phyloP scores from a whole-genome alignment of 192 early-diverging fungal genomes.

The Globomyces pollinis-pini region DNA sequence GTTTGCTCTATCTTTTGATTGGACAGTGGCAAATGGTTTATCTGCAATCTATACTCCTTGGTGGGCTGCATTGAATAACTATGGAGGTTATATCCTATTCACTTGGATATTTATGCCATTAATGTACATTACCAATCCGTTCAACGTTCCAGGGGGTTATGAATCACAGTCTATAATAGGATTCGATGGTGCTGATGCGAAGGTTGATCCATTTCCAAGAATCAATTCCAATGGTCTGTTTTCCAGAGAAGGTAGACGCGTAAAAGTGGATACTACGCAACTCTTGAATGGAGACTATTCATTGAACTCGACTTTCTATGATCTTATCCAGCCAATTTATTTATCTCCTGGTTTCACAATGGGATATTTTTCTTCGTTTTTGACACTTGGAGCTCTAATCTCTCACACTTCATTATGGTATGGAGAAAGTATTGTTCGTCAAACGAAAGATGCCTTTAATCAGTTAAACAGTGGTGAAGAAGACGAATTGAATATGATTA shows the following conservation, averaged over 20 bases:
- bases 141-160: background rate
- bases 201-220: constrained; percentile 1
- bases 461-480: background rate
- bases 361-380: constrained; percentile 13
- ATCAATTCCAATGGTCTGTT: constrained; percentile 17
- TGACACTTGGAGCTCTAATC: constrained; percentile 14
- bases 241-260: background rate
- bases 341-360: constrained; percentile 8
- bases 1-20: constrained; percentile 60
- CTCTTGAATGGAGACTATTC: background rate
- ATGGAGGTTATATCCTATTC: constrained; percentile 62
- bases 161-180: background rate
- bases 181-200: background rate
- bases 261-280: too few species aligned
- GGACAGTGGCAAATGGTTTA: constrained; percentile 38
- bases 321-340: background rate
- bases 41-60: constrained; percentile 67
- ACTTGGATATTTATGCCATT: constrained; percentile 67
- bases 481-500: background rate
- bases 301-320: background rate
- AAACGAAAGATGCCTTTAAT: background rate
- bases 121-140: background rate
- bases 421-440: constrained; percentile 7
- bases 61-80: constrained; percentile 61
- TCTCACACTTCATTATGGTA: constrained; percentile 20